phyloP scores from a whole-genome alignment of 352 stramenopile species.

The Saprolegnia diclina region DNA sequence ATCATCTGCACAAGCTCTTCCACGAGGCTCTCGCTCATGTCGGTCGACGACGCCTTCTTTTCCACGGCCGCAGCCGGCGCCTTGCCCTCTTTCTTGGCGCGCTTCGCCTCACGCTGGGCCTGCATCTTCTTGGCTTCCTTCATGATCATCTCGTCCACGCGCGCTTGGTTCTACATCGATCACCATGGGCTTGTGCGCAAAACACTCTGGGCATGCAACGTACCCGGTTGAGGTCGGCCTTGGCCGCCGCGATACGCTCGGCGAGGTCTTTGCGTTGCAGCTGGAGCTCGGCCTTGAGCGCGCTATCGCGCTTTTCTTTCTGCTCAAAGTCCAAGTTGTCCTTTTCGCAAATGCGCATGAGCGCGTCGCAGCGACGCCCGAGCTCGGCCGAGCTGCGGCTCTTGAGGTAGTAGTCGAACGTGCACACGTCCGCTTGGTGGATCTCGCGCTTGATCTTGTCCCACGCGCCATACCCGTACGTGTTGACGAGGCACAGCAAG shows the following conservation, averaged over 20 bases:
- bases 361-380: slow-evolving; percentile 90
- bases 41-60: slow-evolving; percentile 43
- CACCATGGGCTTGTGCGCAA: not conserved
- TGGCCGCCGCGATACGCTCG: slow-evolving; percentile 49
- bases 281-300: slow-evolving; percentile 51
- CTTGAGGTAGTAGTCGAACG: slow-evolving; percentile 99
- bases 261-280: slow-evolving; percentile 69
- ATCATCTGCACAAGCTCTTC: slow-evolving; percentile 60
- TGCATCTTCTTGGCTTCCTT: slow-evolving; percentile 85
- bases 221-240: slow-evolving; percentile 52
- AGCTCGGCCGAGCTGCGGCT: slow-evolving; percentile 94
- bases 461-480: slow-evolving; percentile 95
- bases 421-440: slow-evolving; percentile 85
- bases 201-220: not conserved
- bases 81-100: slow-evolving; percentile 67
- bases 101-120: slow-evolving; percentile 68
- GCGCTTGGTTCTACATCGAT: slow-evolving; percentile 45
- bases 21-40: slow-evolving; percentile 46
- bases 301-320: slow-evolving; percentile 72
- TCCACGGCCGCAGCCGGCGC: slow-evolving; percentile 36
- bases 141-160: slow-evolving; percentile 84
- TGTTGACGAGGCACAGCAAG: slow-evolving; percentile 95
- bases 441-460: slow-evolving; percentile 97
- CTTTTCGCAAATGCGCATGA: slow-evolving; percentile 94
- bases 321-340: slow-evolving; percentile 83